phyloP scores from a whole-genome alignment of 805 yeast species.

The Suhomyces canberraensis region DNA sequence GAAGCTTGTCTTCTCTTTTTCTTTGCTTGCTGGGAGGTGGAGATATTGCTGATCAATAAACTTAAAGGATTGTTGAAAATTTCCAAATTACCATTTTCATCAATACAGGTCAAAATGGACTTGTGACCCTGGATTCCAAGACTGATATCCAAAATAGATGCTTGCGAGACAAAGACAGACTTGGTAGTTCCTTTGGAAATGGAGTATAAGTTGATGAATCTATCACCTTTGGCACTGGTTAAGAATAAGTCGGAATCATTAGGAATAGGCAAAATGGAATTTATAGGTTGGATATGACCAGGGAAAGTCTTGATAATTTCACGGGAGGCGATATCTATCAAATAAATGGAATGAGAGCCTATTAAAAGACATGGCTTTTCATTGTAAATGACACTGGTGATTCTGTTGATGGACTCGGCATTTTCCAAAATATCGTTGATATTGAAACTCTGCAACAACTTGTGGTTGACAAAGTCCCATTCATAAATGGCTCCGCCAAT shows the following conservation, averaged over 20 bases:
- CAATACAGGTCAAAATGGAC: conserved; percentile 50
- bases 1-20: conserved; percentile 43
- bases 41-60: conserved; percentile 12
- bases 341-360: conserved; percentile 64
- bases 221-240: conserved; percentile 74
- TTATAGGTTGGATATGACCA: conserved; percentile 73
- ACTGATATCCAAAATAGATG: conserved; percentile 51
- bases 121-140: conserved; percentile 30
- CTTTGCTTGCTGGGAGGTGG: conserved; percentile 22
- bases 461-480: conserved; percentile 54
- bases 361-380: conserved; percentile 47
- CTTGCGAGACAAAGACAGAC: conserved; percentile 65
- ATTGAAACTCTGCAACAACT: conserved; percentile 41
- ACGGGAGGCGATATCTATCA: conserved; percentile 42
- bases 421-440: conserved; percentile 36
- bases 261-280: conserved; percentile 40
- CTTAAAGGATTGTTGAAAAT: conserved; percentile 58
- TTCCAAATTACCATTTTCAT: conserved; percentile 76
- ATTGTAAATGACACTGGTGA: conserved; percentile 26
- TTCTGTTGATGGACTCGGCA: conserved; percentile 30
- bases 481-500: conserved; percentile 54
- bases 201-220: conserved; percentile 74
- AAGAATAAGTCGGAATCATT: conserved; percentile 46
- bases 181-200: conserved; percentile 42
- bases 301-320: conserved; percentile 55